Conservation (phyloP, 2,329 filamentous ascomycete genomes). For the Rutstroemia sydowiana region DNA sequence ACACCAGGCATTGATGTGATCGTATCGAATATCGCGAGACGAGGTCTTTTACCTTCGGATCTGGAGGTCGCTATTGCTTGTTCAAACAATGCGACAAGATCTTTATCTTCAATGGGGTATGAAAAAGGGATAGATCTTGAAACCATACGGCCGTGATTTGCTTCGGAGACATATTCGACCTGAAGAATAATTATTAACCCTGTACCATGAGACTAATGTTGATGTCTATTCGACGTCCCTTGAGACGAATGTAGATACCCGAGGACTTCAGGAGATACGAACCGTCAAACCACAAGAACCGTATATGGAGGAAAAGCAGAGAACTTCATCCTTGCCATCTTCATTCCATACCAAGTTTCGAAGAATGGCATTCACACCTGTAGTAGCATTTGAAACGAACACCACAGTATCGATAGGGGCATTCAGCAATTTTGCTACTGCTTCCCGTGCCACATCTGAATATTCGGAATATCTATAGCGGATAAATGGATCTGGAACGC, state of each 20-base stretch:
- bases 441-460: slow-evolving; percentile 57
- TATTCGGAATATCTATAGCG: slow-evolving; percentile 56
- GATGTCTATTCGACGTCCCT: too few species aligned
- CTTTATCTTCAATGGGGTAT: slow-evolving; percentile 65
- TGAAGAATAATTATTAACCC: too few species aligned
- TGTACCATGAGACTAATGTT: too few species aligned
- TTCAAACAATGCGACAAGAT: slow-evolving; percentile 55
- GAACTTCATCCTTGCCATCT: slow-evolving; percentile 59
- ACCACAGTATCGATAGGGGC: slow-evolving; percentile 61
- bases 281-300: slow-evolving; percentile 64
- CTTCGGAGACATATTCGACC: slow-evolving; percentile 61
- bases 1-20: slow-evolving; percentile 75
- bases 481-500: slow-evolving; percentile 67
- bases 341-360: slow-evolving; percentile 61
- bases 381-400: slow-evolving; percentile 75
- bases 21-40: slow-evolving; percentile 69
- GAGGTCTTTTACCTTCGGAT: slow-evolving; percentile 52
- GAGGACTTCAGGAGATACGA: not conserved
- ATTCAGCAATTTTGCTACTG: slow-evolving; percentile 59
- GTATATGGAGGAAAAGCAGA: slow-evolving; percentile 55
- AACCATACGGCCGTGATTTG: slow-evolving; percentile 38
- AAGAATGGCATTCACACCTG: slow-evolving; percentile 71
- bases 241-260: too few species aligned
- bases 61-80: slow-evolving; percentile 47
- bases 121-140: slow-evolving; percentile 49